Base-by-base conservation (phyloP, 495 filamentous ascomycete genomes). In the Talaromyces adpressus region DNA sequence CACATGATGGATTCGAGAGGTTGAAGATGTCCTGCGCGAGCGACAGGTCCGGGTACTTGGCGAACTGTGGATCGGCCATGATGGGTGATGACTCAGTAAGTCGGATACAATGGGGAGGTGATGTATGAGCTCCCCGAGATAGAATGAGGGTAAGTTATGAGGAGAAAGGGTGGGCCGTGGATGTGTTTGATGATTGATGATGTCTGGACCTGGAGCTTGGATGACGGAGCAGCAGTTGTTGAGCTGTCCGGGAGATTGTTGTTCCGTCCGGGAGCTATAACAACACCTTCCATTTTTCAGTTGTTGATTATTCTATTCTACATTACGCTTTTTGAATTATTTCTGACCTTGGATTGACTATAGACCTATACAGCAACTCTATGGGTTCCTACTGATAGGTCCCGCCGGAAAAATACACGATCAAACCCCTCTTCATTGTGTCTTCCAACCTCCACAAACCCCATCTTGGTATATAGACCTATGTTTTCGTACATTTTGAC, bases 41-140 rank as follows among this genome's bases (percentile, higher is more conserved):
- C 69, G 89, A 82, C 72, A 98, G 89, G 72, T 94, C 81, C 61
- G 94, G 94, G 77, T 92, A 98, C 76, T 92, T 93, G 69, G 91
- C 89, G 81, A 94, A 98, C 75, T 96, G 94, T 61, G 92, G 93
- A 81, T 98, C 94, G 71, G 91, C 94, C 94, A 98, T 98, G 68
- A 63, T 88, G 77, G 65, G 66, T 70, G 49, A 53, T 5, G 49
- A 51, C 49, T 25, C 49, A 20, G 49, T 41, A 16, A 53, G 18
- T 25, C 23, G 20, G 11, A 11, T 3, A 14, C 8, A 53, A 11
- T 25, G 18, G 23, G 18, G 18, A 53, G 18, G 23, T 11, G 18
- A 53, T 53, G 18, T 53, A 22, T 56, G 22, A 25, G 27, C 18
- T 60, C 14, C 30, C 14, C 32, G 45, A 18, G 45, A 56, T 53